phyloP scores from a whole-genome alignment of 2,329 filamentous ascomycete genomes.

The Ilyonectria robusta region DNA sequence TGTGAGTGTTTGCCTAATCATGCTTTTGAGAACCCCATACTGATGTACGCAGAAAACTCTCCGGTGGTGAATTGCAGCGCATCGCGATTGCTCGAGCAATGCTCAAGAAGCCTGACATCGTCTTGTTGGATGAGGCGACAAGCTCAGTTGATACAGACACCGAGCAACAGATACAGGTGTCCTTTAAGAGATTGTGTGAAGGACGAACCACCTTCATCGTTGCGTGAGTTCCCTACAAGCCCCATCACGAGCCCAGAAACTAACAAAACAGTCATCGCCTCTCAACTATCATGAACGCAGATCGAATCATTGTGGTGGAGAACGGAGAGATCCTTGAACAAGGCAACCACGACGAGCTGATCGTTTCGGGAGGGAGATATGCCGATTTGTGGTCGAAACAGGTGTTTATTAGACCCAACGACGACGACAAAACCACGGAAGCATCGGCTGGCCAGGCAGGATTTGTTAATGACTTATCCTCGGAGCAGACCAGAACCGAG shows the following conservation, averaged over 20 bases:
- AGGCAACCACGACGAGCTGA: conserved; percentile 72
- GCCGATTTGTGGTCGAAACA: conserved; percentile 77
- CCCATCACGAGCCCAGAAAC: not conserved
- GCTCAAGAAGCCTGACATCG: conserved; percentile 80
- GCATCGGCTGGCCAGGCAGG: conserved; percentile 39
- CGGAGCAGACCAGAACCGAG: conserved; percentile 54
- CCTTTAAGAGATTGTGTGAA: conserved; percentile 70
- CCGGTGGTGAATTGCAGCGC: conserved; percentile 76
- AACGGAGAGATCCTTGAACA: conserved; percentile 75
- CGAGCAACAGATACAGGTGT: conserved; percentile 76
- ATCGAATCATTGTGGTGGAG: conserved; percentile 76
- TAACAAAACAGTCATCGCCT: conserved; percentile 69
- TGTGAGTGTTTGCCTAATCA: conserved; percentile 51
- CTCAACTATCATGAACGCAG: conserved; percentile 79
- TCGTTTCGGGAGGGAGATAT: conserved; percentile 73
- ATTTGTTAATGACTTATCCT: conserved; percentile 55
- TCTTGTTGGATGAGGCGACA: conserved; percentile 85
- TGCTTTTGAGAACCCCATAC: conserved; percentile 6
- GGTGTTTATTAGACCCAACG: conserved; percentile 66
- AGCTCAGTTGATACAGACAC: conserved; percentile 82
- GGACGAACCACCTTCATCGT: conserved; percentile 78
- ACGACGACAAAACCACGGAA: conserved; percentile 48
- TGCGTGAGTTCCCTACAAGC: conserved; percentile 60
- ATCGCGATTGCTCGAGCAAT: conserved; percentile 80
- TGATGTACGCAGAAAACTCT: conserved; percentile 66